A percentile compares a stretch with the other conserved stretches of the same genome.
Evolutionary conservation across 305 asterid genomes (phyloP).

Genomic region (Plantago coronopus): DNA sequence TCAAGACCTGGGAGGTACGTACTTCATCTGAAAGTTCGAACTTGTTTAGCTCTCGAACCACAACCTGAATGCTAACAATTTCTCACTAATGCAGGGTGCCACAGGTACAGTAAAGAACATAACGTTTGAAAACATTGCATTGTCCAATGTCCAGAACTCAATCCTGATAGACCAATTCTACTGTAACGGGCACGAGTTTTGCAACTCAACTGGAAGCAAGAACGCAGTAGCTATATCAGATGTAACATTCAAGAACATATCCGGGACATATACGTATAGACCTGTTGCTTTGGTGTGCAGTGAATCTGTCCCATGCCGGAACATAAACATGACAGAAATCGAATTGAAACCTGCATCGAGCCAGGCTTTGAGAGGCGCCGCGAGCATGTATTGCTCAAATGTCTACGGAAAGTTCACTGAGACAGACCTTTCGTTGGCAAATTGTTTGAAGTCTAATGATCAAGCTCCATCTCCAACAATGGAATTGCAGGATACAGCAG

Average conservation of each 20-base stretch:
- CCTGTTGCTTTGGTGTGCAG: conserved; percentile 21
- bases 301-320: conserved; percentile 6
- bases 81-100: conserved; percentile 20
- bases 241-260: conserved; percentile 7
- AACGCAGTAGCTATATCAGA: conserved; percentile 19
- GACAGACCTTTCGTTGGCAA: conserved; percentile 15
- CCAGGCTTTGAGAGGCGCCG: accelerated
- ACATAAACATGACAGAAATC: not conserved
- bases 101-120: conserved; percentile 12
- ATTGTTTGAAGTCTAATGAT: conserved; percentile 9
- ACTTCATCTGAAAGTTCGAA: no score
- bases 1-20: conserved; percentile 40
- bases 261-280: conserved; percentile 19
- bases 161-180: conserved; percentile 28
- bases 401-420: conserved; percentile 17
- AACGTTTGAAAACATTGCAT: conserved; percentile 17
- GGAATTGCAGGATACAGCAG: no score
- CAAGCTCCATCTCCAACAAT: conserved; percentile 14
- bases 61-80: no score
- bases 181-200: conserved; percentile 11
- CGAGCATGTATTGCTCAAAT: not conserved
- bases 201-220: not conserved
- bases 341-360: not conserved
- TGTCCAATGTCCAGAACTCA: conserved; percentile 21
- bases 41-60: no score